phyloP scores from a whole-genome alignment of 2,329 filamentous ascomycete species.

The Whalleya microplaca region DNA sequence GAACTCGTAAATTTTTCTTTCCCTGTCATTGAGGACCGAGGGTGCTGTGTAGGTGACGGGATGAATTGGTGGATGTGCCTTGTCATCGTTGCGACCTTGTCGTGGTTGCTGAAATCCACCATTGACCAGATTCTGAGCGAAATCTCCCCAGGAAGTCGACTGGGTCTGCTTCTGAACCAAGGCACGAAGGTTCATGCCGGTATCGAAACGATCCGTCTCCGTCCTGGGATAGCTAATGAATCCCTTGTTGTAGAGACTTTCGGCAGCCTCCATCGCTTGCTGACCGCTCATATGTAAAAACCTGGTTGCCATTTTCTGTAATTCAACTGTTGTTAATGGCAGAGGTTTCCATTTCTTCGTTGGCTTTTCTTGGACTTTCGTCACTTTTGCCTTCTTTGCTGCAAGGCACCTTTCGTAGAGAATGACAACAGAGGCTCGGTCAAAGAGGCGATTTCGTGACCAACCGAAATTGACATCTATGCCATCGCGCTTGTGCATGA shows the following conservation, averaged over 20 bases:
- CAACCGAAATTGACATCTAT: conserved; percentile 85
- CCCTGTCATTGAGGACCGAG: conserved; percentile 64
- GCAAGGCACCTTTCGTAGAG: conserved; percentile 84
- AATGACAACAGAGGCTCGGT: conserved; percentile 78
- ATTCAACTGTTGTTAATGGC: conserved; percentile 90
- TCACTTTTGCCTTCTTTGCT: conserved; percentile 77
- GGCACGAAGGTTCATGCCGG: conserved; percentile 79
- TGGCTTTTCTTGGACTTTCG: conserved; percentile 85
- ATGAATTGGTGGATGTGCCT: conserved; percentile 96
- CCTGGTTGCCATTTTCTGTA: conserved; percentile 92
- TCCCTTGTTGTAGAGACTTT: conserved; percentile 87
- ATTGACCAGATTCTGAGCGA: conserved; percentile 74
- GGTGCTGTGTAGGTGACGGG: conserved; percentile 83
- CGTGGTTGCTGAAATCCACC: conserved; percentile 82
- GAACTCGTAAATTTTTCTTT: conserved; percentile 87
- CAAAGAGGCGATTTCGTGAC: conserved; percentile 82
- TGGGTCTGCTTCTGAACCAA: conserved; percentile 84
- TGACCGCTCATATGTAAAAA: conserved; percentile 92
- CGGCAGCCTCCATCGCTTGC: conserved; percentile 85
- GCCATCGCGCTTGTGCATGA: conserved; percentile 76
- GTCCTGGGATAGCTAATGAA: conserved; percentile 98
- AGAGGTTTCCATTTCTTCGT: conserved; percentile 94
- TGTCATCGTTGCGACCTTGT: conserved; percentile 86
- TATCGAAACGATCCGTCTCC: conserved; percentile 94
- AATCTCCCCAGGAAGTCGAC: conserved; percentile 76